Evolutionary conservation across 768 basidiomycete genomes (phyloP), one percentile per base, ranked within the genome.

Genomic region (Mycena floridula): DNA sequence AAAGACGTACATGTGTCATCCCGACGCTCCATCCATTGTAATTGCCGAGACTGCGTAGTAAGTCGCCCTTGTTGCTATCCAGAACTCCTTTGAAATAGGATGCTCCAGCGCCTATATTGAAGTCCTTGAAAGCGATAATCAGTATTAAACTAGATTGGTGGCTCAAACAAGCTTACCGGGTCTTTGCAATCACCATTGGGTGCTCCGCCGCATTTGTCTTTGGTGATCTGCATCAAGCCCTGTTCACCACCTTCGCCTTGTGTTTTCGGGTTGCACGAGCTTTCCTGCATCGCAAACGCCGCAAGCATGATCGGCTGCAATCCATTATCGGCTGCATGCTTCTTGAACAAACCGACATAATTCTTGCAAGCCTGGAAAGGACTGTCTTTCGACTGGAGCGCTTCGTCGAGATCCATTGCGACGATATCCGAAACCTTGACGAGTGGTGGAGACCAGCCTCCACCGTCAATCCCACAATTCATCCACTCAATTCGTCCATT

Each of bases 221-320:
- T 56, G 15, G 85, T 85, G 50, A 93, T 70, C 60, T 93, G 89
- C 89, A 92, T 92, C 42, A 92, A 64, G 25, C 89, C 90, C 55
- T 88, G 83, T 60, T 92, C 90, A 36, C 88, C 86, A 20, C 70
- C 86, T 13, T 82, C 83, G 41, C 90, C n/a, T n/a, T n/a, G n/a
- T n/a, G n/a, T n/a, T n/a, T n/a, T n/a, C n/a, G n/a, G n/a, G n/a
- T n/a, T n/a, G n/a, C n/a, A 16, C 20, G 63, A 61, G 44, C 68
- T 73, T 59, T 95, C 93, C 59, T 94, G 90, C 82, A 95, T 84
- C 24, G 90, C 89, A 51, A 95, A 85, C 0, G 89, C 74, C 2
- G 91, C 90, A 25, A 94, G 61, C 50, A 94, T 66, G 58, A 92
- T 88, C 6, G 88, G 59, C 20, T 85, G 85, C 23, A 92, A 49